Evolutionary conservation across 805 yeast species (phyloP), one percentile per base, ranked within the genome.

Genomic region (Priceomyces carsonii): DNA sequence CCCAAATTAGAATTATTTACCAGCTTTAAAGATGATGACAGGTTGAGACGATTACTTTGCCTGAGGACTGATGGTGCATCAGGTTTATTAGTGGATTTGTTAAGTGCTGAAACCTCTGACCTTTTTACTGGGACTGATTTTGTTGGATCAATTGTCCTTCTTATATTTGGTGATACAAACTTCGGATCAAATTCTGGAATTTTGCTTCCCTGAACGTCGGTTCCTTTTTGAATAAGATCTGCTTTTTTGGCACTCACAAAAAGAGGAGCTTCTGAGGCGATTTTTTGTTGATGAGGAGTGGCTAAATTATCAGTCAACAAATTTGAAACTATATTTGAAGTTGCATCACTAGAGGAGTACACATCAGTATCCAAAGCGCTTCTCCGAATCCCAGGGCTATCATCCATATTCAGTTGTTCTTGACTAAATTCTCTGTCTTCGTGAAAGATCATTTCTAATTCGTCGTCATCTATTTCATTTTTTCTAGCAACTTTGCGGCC

Each of bases 201-300:
- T 45, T 71, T 79, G n/a, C 71, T 55, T 33, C 67, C 59, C 2
- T 64, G 66, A 3, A 58, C 57, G 4, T 63, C 59, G 6, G 51
- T 42, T 17, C 66, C 63, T 41, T 74, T 80, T 42, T 74, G 81
- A 6, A 82, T 57, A 7, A 71, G 61, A 22, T 75, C 75, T 0
- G 89, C 89, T 7, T 74, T 76, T 44, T 75, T 76, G 1, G 89
- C 87, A 35, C 80, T 74, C 25, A 80, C 82, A 61, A 82, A 82
- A 2, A 73, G 54, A 3, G 48, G 37, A 5, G 45, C 36, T 29
- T 26, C 28, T 17, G n/a, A 14, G 14, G 21, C 22, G 7, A 16
- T 20, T 10, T 13, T 6, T 8, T 23, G 36, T 17, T 10, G 29
- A n/a, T 25, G 15, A 8, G 14, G 13, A 9, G n/a, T 21, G 6